Evolutionary conservation across 129 eudicot species (phyloP).

Genomic region (Smallanthus sonchifolius): DNA sequence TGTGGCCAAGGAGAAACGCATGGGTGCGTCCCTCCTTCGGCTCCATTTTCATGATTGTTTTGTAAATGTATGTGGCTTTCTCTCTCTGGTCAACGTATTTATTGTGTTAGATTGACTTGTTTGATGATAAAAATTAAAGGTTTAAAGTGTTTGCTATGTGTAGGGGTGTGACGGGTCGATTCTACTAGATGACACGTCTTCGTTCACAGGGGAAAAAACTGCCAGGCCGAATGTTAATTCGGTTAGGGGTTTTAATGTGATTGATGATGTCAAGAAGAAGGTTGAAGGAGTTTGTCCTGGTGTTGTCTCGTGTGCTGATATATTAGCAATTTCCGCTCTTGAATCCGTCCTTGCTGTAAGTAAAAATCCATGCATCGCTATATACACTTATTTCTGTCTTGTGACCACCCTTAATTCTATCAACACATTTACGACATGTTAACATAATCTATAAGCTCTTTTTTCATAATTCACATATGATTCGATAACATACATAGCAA

Average conservation of each 20-base stretch:
- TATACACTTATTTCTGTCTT: background rate
- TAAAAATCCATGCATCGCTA: background rate
- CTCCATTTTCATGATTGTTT: slow-evolving; percentile 41
- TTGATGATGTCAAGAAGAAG: slow-evolving; percentile 43
- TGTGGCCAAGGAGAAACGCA: slow-evolving; percentile 30
- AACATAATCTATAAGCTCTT: too few species aligned
- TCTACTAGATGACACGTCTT: slow-evolving; percentile 57
- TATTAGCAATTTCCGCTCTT: slow-evolving; percentile 55
- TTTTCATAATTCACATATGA: too few species aligned
- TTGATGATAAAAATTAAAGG: background rate
- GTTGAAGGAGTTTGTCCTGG: slow-evolving; percentile 55
- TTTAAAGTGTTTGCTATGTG: background rate
- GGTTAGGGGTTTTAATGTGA: slow-evolving; percentile 48
- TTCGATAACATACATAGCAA: too few species aligned
- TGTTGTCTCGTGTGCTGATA: slow-evolving; percentile 73
- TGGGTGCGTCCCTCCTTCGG: slow-evolving; percentile 32
- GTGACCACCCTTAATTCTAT: background rate
- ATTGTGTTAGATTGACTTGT: background rate
- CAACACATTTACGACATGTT: background rate
- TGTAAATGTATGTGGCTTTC: slow-evolving; percentile 22
- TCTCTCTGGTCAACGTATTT: background rate
- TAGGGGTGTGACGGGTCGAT: slow-evolving; percentile 75
- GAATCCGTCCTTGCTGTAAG: slow-evolving; percentile 52
- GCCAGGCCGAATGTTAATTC: slow-evolving; percentile 50
- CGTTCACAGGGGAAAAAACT: slow-evolving; percentile 58